Conservation (phyloP, 768 basidiomycete species). For the Tylopilus sp. region DNA sequence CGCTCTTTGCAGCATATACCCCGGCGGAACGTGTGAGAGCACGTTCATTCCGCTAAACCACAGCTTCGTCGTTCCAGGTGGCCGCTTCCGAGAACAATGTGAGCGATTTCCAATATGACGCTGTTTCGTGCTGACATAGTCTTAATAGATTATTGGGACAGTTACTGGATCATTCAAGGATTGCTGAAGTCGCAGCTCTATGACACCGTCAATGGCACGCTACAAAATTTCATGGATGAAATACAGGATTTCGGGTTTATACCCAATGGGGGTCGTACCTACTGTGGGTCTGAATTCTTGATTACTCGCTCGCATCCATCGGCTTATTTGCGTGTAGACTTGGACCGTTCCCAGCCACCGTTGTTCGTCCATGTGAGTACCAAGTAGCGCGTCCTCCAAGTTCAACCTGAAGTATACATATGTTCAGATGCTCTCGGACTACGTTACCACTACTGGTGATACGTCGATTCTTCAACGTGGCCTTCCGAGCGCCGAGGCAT, state of each 20-base stretch:
- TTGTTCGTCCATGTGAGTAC: conserved; percentile 70
- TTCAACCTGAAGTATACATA: not conserved
- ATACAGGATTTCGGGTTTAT: conserved; percentile 84
- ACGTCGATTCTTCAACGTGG: conserved; percentile 71
- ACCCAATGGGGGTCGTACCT: conserved; percentile 90
- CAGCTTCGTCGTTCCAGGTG: conserved; percentile 87
- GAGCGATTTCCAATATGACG: conserved; percentile 32
- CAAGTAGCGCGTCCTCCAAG: not conserved
- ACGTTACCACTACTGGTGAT: conserved; percentile 71
- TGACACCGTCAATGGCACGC: conserved; percentile 65
- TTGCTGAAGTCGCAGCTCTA: conserved; percentile 78
- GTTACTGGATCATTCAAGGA: conserved; percentile 76
- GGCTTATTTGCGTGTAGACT: too few relatives aligned
- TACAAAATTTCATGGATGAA: conserved; percentile 97
- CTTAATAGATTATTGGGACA: too few relatives aligned
- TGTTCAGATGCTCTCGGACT: conserved; percentile 78
- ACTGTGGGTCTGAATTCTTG: conserved; percentile 54
- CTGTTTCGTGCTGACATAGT: too few relatives aligned
- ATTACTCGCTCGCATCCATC: too few relatives aligned
- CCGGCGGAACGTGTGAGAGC: conserved; percentile 65
- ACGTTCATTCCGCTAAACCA: conserved; percentile 87
- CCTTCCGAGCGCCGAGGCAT: conserved; percentile 78
- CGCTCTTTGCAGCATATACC: conserved; percentile 52
- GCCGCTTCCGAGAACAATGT: conserved; percentile 83
- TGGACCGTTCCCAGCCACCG: conserved; percentile 91